A percentile compares a stretch with the other conserved stretches of the same genome.
phyloP scores from a whole-genome alignment of 1,139 yeast genomes.

The Hansenula sp. region DNA sequence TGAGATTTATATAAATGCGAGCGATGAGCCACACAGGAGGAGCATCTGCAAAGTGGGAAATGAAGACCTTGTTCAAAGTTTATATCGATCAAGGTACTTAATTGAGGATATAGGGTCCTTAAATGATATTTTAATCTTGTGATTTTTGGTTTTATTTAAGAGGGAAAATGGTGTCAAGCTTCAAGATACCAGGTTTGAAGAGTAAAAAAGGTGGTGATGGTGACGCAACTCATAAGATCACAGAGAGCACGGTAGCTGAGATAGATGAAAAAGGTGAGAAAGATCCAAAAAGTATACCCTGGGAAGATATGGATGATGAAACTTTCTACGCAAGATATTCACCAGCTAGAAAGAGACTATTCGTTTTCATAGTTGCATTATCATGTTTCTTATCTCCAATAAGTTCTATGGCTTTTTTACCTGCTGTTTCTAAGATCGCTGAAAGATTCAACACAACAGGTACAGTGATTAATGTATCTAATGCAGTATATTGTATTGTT shows the following conservation, averaged over 20 bases:
- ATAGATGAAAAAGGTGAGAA: background rate
- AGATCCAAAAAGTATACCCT: background rate
- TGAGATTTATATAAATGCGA: too few species aligned
- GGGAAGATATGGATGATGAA: constrained; percentile 1
- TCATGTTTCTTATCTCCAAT: constrained; percentile 39
- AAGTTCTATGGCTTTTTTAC: constrained; percentile 39
- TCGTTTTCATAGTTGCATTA: constrained; percentile 23
- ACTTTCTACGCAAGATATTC: constrained; percentile 11
- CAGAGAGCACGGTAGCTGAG: background rate
- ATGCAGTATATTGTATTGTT: constrained; percentile 43
- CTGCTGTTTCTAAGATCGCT: constrained; percentile 48
- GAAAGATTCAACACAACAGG: constrained; percentile 39
- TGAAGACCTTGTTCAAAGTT: too few species aligned
- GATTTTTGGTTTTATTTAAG: too few species aligned
- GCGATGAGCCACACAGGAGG: too few species aligned
- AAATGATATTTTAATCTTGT: too few species aligned
- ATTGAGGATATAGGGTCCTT: too few species aligned
- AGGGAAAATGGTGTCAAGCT: too few species aligned
- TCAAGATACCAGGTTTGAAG: too few species aligned
- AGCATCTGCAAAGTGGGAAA: too few species aligned
- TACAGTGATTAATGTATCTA: constrained; percentile 41
- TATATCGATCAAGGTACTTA: too few species aligned
- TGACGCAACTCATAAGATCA: too few species aligned
- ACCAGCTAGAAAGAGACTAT: constrained; percentile 12
- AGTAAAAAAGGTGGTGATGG: too few species aligned